Conservation (phyloP, 257 asterid genomes). For the Primulina tabacum region DNA sequence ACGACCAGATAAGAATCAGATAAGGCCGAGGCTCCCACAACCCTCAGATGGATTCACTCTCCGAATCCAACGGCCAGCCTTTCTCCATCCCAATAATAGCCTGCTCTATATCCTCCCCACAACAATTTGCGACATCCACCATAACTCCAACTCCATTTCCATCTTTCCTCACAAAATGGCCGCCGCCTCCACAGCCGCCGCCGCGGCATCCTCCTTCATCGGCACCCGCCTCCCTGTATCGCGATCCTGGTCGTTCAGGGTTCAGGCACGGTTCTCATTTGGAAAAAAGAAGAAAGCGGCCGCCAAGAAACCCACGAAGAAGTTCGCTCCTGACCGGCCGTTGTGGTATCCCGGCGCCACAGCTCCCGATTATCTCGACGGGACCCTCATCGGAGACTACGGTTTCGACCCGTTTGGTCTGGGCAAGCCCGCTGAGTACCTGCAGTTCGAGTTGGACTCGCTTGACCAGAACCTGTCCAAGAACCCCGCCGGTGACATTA, state of each 20-base stretch:
- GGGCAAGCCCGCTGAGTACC: slow-evolving; percentile 89
- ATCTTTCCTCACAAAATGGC: slow-evolving; percentile 30
- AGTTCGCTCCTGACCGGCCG: slow-evolving; percentile 53
- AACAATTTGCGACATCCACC: background rate
- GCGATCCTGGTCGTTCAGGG: slow-evolving; percentile 47
- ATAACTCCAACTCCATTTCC: background rate
- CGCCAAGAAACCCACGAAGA: slow-evolving; percentile 42
- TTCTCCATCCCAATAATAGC: slow-evolving; percentile 4
- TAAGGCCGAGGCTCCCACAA: slow-evolving; percentile 45
- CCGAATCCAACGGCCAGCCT: slow-evolving; percentile 48
- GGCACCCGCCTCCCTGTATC: slow-evolving; percentile 61
- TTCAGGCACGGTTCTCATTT: slow-evolving; percentile 77
- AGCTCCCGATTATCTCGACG: slow-evolving; percentile 82
- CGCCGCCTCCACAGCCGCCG: slow-evolving; percentile 59
- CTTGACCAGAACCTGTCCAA: slow-evolving; percentile 87
- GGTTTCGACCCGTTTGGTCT: slow-evolving; percentile 93
- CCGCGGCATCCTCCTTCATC: slow-evolving; percentile 61
- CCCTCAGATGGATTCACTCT: slow-evolving; percentile 50
- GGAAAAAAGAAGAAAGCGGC: slow-evolving; percentile 40
- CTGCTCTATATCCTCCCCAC: slow-evolving; percentile 43
- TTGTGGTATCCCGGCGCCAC: slow-evolving; percentile 87
- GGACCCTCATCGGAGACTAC: slow-evolving; percentile 78
- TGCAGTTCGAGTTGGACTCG: slow-evolving; percentile 81
- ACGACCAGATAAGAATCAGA: slow-evolving; percentile 62
- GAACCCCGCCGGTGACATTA: slow-evolving; percentile 67